Evolutionary conservation across 352 stramenopile genomes (phyloP), one percentile per base, ranked within the genome.

Genomic region (Phytophthora citricola): DNA sequence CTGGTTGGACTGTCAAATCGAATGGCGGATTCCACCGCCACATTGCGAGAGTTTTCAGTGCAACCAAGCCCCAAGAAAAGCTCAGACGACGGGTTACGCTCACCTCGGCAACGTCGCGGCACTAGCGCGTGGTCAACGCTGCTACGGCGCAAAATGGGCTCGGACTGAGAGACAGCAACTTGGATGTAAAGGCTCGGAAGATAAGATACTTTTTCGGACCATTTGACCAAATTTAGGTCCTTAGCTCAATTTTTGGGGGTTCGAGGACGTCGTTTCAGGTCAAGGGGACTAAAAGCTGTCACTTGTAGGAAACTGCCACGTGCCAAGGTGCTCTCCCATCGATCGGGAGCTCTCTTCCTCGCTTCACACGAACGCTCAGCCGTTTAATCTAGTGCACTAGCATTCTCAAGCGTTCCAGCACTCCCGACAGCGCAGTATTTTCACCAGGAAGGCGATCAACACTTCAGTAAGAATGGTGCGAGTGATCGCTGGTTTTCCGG

Each of bases 121-220:
- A 71, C 68, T 14, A 76, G 75, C 22, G 65, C 70, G 0, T 87
- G 78, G 78, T 72, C 78, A 8, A 78, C 76, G 4, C 51, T 83
- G 12, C 45, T 87, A 8, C 76, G 76, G 9, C 52, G 72, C 36
- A 57, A 74, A 66, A 73, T 73, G 59, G 53, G 7, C 53, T 66
- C 36, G 20, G 66, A 72, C n/a, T 64, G 39, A 58, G 36, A 53
- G 39, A 22, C 36, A 52, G 14, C 41, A 32, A 55, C 46, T 40
- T 11, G 27, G 24, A 31, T 39, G 53, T 44, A 50, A 45, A 43
- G 40, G 29, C 22, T 40, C 14, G 40, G 22, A 50, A 34, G 22
- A 24, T 53, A 71, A 71, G 50, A 71, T 71, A 71, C 56, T 62
- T 71, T 61, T 66, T 53, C 12, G 50, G 49, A 36, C 34, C 11